phyloP scores from a whole-genome alignment of 257 asterid species.

The Ligustrum vulgare region DNA sequence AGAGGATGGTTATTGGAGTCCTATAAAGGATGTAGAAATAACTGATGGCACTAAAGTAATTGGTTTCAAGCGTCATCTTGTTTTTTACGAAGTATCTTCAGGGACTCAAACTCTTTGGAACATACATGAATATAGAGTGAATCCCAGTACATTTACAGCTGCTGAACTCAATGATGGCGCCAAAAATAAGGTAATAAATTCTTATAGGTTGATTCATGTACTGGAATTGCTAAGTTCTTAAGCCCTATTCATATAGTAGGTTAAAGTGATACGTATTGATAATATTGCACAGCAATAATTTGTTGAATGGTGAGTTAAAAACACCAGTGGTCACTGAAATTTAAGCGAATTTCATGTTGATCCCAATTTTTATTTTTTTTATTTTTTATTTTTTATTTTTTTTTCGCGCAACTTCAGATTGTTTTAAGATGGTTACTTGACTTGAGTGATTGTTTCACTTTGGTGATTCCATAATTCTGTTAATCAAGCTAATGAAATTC shows the following conservation, averaged over 20 bases:
- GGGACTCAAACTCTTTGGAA: neutral
- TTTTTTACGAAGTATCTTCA: neutral
- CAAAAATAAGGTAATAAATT: neutral
- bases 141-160: slow-evolving; percentile 8
- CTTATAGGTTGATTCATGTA: no score
- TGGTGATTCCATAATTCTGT: no score
- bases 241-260: neutral
- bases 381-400: no score
- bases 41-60: neutral
- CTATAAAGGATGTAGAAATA: neutral
- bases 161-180: neutral
- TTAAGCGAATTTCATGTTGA: no score
- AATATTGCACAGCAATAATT: no score
- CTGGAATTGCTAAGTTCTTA: neutral
- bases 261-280: neutral
- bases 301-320: no score
- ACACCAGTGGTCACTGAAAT: no score
- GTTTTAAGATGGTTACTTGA: no score
- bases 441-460: no score
- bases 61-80: slow-evolving; percentile 2
- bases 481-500: no score
- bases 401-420: no score
- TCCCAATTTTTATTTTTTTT: no score
- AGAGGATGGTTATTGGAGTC: slow-evolving; percentile 19
- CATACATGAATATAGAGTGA: slow-evolving; percentile 15